Evolutionary conservation across 2,329 filamentous ascomycete genomes (phyloP), one percentile per base, ranked within the genome.

Genomic region (Exophiala calicioides): DNA sequence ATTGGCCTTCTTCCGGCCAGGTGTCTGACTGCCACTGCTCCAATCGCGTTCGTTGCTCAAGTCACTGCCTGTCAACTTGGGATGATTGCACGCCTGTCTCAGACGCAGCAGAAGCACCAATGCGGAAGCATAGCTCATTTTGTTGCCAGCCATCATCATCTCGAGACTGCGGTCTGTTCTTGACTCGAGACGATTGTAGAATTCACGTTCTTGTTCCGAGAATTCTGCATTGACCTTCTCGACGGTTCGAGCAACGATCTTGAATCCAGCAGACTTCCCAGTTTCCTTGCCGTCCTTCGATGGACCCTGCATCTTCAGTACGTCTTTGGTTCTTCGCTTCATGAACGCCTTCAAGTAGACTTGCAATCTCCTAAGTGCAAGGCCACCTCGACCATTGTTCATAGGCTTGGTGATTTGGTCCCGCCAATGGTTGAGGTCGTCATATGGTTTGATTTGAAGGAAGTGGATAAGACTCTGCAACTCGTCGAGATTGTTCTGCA

Each of bases 401-500:
- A 98, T 81, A 0, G 93, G 93, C 33, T 79, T 74, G 42, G 90
- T 90, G 50, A 98, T 98, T 47, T 94, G 85, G 12, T 90, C 86
- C 58, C 91, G 90, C 91, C 93, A 98, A 50, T 86, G 82, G 7
- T 80, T 78, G 15, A 96, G 74, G 45, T 96, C 84, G 60, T 94
- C 85, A 62, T 93, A 97, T 1, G 93, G 93, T 58, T 87, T 86
- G 63, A 98, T 95, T 12, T 88, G 84, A 27, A 98, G 76, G 66
- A 98, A 98, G 52, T 85, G 88, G 65, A 98, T 88, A 43, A 98
- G 72, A 57, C 89, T 95, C 64, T 98, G 93, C 40, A 98, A 73
- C 67, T 98, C 93, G 57, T 98, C 93, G 4, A 98, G 79, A 60
- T 95, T 97, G 69, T 98, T 98, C 65, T 98, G 93, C 85, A 98